Conservation (phyloP, 495 filamentous ascomycete species). For the Podospora tetraspora region DNA sequence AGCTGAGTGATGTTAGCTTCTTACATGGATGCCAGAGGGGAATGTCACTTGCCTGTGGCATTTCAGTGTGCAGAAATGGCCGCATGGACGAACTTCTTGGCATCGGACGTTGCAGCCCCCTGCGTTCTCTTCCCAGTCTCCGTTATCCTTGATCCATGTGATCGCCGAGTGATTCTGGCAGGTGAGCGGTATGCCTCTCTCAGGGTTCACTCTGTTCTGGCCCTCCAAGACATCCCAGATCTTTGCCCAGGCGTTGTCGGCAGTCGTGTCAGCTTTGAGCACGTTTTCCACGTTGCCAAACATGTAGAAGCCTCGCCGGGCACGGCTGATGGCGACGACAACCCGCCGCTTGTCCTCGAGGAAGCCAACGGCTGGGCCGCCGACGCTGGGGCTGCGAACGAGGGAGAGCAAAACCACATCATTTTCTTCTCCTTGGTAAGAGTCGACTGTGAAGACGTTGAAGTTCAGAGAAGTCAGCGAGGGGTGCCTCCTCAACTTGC, state of each 20-base stretch:
- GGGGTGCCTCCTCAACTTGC: constrained; percentile 44
- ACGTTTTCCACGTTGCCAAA: constrained; percentile 71
- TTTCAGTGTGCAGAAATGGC: constrained; percentile 39
- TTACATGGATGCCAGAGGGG: background rate
- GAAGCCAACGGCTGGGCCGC: constrained; percentile 56
- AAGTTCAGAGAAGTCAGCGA: constrained; percentile 47
- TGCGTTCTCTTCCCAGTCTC: constrained; percentile 47
- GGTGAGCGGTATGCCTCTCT: constrained; percentile 33
- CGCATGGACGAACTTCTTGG: constrained; percentile 35
- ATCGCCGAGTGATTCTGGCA: constrained; percentile 36
- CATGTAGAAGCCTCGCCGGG: constrained; percentile 77
- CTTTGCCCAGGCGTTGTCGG: constrained; percentile 37
- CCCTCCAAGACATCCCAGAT: constrained; percentile 31
- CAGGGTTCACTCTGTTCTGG: constrained; percentile 21
- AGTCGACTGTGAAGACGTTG: constrained; percentile 82
- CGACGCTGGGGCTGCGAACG: constrained; percentile 55
- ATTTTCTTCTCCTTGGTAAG: constrained; percentile 94
- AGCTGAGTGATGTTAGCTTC: constrained; percentile 33
- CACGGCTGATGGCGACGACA: constrained; percentile 84
- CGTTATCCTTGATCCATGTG: constrained; percentile 39
- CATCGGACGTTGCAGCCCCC: constrained; percentile 58
- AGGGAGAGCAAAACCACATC: constrained; percentile 79
- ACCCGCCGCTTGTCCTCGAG: constrained; percentile 69
- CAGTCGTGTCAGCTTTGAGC: constrained; percentile 26
- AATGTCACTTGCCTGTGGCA: constrained; percentile 40